A percentile compares a stretch with the other conserved stretches of the same genome.
These are phyloP conservation scores for Tanacetum coccineum DNA, from an alignment of 129 eudicot genomes.

Conservation along the genomic window DNA sequence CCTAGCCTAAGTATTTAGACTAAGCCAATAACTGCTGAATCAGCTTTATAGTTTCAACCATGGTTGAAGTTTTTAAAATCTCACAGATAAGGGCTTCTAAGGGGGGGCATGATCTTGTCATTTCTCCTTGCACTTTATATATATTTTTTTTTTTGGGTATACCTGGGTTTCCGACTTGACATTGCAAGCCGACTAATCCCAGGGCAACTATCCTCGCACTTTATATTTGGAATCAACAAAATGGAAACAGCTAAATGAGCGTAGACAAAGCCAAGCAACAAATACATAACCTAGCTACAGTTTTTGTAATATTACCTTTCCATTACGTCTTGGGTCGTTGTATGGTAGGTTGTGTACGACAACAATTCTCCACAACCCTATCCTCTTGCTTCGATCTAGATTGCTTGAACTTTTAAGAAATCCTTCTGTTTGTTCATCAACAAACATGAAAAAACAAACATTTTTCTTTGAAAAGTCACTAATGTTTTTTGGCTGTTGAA, in stretches of 20 bases:
- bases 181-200: too few relatives aligned
- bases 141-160: too few relatives aligned
- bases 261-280: not conserved
- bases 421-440: conserved; percentile 71
- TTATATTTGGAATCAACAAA: not conserved
- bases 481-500: conserved; percentile 74
- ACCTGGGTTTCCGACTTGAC: too few relatives aligned
- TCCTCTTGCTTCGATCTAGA: conserved; percentile 46
- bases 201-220: too few relatives aligned
- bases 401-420: conserved; percentile 49
- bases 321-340: conserved; percentile 81
- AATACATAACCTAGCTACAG: not conserved
- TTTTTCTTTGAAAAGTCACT: conserved; percentile 63
- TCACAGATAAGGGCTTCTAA: not conserved
- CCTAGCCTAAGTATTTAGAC: not conserved
- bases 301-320: conserved; percentile 48
- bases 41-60: not conserved
- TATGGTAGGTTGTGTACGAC: conserved; percentile 83
- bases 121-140: not conserved
- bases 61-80: not conserved
- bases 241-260: not conserved
- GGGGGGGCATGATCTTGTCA: not conserved
- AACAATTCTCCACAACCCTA: conserved; percentile 81
- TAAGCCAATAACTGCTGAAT: not conserved
- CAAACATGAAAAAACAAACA: conserved; percentile 80